Base-by-base conservation (phyloP, 176 grass and related monocot genomes). In the Cenchrus americanus region DNA sequence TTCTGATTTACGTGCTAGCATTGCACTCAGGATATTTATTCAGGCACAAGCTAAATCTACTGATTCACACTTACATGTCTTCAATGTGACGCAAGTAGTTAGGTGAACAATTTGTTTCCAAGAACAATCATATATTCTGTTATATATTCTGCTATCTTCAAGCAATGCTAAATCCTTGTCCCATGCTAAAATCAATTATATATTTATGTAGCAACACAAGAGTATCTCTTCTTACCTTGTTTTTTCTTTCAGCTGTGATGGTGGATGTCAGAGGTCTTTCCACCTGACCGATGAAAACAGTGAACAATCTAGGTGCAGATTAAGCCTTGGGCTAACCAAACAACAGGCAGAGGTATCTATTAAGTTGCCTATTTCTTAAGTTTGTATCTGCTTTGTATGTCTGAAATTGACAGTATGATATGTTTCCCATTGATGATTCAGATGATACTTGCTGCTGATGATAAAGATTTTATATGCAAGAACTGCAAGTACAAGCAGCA, bases 251-350 rank as follows among this genome's bases (percentile, higher is more conserved):
- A 93, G 91, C 47, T 94, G 92, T 60, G 87, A 78, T 65, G 89
- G 92, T 49, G 78, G n/a, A 44, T 94, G 92, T 47, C 80, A 57
- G 34, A 68, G 92, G 51, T 91, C 89, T 26, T 94, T 94, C 76
- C 92, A 94, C 40, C 77, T 80, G 2, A 14, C 11, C 24, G 43
- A 71, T 71, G 78, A 41, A 75, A 64, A 62, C 61, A 76, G 65
- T 48, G 48, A 77, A 76, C 43, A 32, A 5, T 86, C 58, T 23
- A 21, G 27, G 13, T 94, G 92, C 71, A 52, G 22, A 72, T 14
- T 15, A 32, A 80, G 62, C 77, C 88, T 91, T 80, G 62, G 82
- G 23, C 26, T 91, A 64, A 73, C 79, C 30, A 9, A 59, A 73
- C 67, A 84, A 72, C 51, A 83, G 43, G 59, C 58, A 40, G 40